These are phyloP conservation scores for Sporothrix phasma DNA, from an alignment of 2,329 filamentous ascomycete species.

Conservation along the genomic window DNA sequence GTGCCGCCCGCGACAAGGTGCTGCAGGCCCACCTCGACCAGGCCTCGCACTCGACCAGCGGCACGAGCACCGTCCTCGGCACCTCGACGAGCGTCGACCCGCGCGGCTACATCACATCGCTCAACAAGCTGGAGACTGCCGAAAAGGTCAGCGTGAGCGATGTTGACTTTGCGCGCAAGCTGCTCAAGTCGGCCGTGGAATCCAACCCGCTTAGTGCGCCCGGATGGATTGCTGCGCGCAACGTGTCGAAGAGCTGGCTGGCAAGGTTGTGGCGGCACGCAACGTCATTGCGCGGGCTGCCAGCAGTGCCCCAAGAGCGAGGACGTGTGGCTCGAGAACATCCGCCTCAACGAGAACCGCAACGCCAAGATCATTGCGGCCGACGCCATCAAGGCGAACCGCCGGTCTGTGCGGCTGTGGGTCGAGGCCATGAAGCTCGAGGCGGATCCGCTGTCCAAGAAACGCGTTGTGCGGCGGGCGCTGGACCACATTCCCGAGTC, in stretches of 20 bases:
- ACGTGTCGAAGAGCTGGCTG: slow-evolving; percentile 82
- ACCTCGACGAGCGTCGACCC: slow-evolving; percentile 88
- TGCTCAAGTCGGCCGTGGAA: slow-evolving; percentile 94
- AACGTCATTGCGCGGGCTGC: slow-evolving; percentile 78
- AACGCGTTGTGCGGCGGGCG: slow-evolving; percentile 83
- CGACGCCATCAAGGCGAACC: slow-evolving; percentile 84
- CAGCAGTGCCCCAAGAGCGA: slow-evolving; percentile 88
- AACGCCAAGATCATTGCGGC: slow-evolving; percentile 96
- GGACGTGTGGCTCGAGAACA: slow-evolving; percentile 93
- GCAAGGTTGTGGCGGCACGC: slow-evolving; percentile 80
- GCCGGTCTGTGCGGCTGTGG: slow-evolving; percentile 81
- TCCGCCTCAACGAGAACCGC: slow-evolving; percentile 79
- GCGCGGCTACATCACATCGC: slow-evolving; percentile 87
- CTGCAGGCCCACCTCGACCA: slow-evolving; percentile 63
- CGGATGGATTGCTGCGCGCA: slow-evolving; percentile 93
- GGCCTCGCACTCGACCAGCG: slow-evolving; percentile 71
- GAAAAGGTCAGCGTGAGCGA: slow-evolving; percentile 85
- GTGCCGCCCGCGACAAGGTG: slow-evolving; percentile 90
- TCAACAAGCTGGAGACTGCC: slow-evolving; percentile 70
- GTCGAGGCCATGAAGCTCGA: slow-evolving; percentile 92
- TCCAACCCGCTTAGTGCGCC: slow-evolving; percentile 92
- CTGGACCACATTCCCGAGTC: slow-evolving; percentile 90
- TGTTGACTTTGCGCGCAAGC: slow-evolving; percentile 81
- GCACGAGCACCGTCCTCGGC: slow-evolving; percentile 59
- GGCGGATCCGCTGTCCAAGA: slow-evolving; percentile 71